These are phyloP conservation scores for Diaporthe velutina DNA, from an alignment of 2,329 filamentous ascomycete genomes.

Conservation along the genomic window DNA sequence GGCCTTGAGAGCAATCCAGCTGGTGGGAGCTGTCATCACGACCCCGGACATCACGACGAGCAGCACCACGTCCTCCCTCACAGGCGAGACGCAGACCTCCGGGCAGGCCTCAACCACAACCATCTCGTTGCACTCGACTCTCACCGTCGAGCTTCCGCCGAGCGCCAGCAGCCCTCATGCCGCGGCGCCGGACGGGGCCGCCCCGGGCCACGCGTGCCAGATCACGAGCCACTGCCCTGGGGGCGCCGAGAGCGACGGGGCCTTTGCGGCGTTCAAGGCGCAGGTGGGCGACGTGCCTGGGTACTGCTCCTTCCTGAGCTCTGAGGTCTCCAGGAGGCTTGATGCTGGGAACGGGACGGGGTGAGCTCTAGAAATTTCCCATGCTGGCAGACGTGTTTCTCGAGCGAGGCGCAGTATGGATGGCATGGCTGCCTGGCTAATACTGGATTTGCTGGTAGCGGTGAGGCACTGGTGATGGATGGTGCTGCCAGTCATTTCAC, in stretches of 20 bases:
- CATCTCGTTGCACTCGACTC: neutral
- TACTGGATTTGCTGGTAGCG: neutral
- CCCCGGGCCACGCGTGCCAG: conserved; percentile 3
- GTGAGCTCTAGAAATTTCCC: neutral
- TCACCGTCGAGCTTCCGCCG: neutral
- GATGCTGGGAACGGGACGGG: neutral
- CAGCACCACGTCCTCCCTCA: neutral
- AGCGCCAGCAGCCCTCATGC: neutral
- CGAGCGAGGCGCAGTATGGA: neutral
- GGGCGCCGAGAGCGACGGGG: neutral
- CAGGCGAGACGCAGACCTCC: neutral
- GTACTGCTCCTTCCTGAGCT: neutral
- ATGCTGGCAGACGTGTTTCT: neutral
- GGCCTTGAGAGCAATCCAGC: neutral
- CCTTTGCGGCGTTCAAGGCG: neutral
- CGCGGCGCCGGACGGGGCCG: neutral
- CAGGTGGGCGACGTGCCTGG: neutral
- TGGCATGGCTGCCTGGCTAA: neutral
- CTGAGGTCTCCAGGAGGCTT: neutral
- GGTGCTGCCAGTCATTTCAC: neutral
- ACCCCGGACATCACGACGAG: neutral
- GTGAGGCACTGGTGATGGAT: neutral
- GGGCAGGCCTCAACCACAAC: neutral
- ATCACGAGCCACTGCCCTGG: conserved; percentile 9
- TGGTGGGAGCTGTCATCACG: neutral